Percentiles rank a stretch among this genome's conserved stretches.
These are phyloP conservation scores for Rickenella mellea DNA, from an alignment of 768 basidiomycete genomes.

Conservation along the genomic window DNA sequence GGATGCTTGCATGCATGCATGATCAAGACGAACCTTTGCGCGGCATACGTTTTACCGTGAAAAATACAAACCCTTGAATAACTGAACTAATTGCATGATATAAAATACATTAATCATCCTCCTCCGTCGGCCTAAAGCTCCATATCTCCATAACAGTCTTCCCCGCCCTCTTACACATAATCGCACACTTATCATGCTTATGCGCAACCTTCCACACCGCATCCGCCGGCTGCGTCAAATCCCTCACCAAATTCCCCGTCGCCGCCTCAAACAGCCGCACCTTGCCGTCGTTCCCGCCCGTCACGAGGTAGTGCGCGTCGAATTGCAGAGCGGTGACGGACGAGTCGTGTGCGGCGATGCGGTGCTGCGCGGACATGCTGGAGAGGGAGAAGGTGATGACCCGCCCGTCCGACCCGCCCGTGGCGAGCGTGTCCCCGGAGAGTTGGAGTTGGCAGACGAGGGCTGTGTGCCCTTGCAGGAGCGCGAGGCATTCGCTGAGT, in stretches of 20 bases:
- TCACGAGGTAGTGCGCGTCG: slow-evolving; percentile 72
- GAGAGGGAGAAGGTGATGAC: slow-evolving; percentile 60
- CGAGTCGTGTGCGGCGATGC: slow-evolving; percentile 84
- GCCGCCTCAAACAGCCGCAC: slow-evolving; percentile 63
- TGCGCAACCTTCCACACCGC: slow-evolving; percentile 83
- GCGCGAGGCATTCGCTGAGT: slow-evolving; percentile 65
- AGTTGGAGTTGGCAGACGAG: slow-evolving; percentile 89
- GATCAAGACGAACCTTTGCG: too few relatives aligned
- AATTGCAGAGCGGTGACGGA: slow-evolving; percentile 83
- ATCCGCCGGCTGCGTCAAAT: slow-evolving; percentile 69
- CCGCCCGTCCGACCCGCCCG: slow-evolving; percentile 84
- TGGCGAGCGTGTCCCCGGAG: slow-evolving; percentile 57
- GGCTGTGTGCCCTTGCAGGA: slow-evolving; percentile 85
- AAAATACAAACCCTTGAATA: background rate
- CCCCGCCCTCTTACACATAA: slow-evolving; percentile 72
- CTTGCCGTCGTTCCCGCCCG: slow-evolving; percentile 78
- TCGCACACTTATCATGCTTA: slow-evolving; percentile 60
- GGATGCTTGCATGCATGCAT: too few relatives aligned
- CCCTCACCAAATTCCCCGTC: slow-evolving; percentile 63
- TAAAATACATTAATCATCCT: background rate
- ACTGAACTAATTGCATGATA: background rate
- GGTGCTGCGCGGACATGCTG: slow-evolving; percentile 37
- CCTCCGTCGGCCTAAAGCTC: slow-evolving; percentile 49
- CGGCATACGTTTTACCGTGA: background rate
- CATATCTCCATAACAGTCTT: slow-evolving; percentile 87